phyloP scores from a whole-genome alignment of 176 grass and related monocot species.

The Phragmites australis region DNA sequence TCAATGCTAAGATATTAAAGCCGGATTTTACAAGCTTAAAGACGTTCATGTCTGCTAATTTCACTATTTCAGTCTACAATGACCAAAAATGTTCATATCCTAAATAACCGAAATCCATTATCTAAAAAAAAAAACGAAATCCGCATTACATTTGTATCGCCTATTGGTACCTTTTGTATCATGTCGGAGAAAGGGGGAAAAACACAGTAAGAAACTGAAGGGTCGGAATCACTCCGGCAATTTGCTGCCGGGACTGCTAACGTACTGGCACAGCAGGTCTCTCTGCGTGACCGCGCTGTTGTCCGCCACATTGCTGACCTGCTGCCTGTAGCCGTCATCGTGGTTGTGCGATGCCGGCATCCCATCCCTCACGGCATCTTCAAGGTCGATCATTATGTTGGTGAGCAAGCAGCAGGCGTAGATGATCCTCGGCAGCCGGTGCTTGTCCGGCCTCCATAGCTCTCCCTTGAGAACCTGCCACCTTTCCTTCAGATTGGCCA shows the following conservation, averaged over 20 bases:
- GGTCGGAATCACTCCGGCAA: slow-evolving; percentile 15
- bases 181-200: neutral
- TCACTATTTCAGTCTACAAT: slow-evolving; percentile 15
- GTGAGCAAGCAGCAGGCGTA: slow-evolving; percentile 69
- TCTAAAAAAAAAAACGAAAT: too few relatives aligned
- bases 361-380: slow-evolving; percentile 31
- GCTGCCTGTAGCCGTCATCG: slow-evolving; percentile 52
- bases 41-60: neutral
- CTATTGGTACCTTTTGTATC: slow-evolving; percentile 9
- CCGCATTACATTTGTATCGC: slow-evolving; percentile 11
- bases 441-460: slow-evolving; percentile 51
- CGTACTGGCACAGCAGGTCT: slow-evolving; percentile 43
- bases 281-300: slow-evolving; percentile 34
- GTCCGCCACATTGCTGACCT: slow-evolving; percentile 47
- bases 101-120: too few relatives aligned
- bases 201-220: neutral
- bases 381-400: slow-evolving; percentile 66
- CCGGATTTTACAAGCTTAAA: neutral
- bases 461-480: slow-evolving; percentile 45
- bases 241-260: slow-evolving; percentile 2
- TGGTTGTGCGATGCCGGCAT: slow-evolving; percentile 39
- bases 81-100: neutral
- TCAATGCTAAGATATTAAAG: neutral
- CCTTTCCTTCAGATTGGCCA: slow-evolving; percentile 40
- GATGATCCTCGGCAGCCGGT: slow-evolving; percentile 55